phyloP scores from a whole-genome alignment of 768 basidiomycete genomes.

The Steccherinum ochraceum region DNA sequence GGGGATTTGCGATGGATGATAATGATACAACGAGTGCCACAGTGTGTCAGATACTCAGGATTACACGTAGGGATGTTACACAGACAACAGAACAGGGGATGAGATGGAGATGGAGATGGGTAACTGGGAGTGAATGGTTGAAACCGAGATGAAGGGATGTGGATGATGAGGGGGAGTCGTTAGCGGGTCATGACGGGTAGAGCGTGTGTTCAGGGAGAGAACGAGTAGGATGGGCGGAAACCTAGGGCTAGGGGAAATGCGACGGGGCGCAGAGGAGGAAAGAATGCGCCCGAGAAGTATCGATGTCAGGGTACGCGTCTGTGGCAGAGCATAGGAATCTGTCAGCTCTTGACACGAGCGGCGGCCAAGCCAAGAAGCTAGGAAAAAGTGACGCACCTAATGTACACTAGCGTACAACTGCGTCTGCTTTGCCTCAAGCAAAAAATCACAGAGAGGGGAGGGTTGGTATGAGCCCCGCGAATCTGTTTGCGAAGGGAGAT shows the following conservation, averaged over 20 bases:
- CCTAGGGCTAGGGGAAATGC: neutral
- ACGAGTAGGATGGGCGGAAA: neutral
- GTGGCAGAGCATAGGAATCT: too few relatives aligned
- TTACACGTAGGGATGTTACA: neutral
- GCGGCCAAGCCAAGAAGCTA: neutral
- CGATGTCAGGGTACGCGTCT: too few relatives aligned
- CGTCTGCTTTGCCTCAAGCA: neutral
- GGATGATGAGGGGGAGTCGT: neutral
- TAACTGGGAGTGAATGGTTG: too few relatives aligned
- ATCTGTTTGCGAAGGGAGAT: neutral
- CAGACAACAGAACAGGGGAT: neutral
- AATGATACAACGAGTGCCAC: too few relatives aligned
- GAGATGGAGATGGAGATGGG: neutral
- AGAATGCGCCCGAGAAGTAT: neutral
- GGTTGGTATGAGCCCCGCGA: neutral
- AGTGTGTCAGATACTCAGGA: too few relatives aligned
- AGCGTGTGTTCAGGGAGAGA: too few relatives aligned
- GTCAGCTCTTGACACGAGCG: neutral
- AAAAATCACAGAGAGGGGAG: neutral
- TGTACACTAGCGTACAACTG: neutral
- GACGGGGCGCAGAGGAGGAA: neutral
- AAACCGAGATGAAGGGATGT: neutral
- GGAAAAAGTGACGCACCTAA: neutral
- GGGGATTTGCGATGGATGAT: too few relatives aligned
- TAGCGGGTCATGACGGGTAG: neutral